Evolutionary conservation across 768 basidiomycete species (phyloP).

Genomic region (Amanita muscaria): DNA sequence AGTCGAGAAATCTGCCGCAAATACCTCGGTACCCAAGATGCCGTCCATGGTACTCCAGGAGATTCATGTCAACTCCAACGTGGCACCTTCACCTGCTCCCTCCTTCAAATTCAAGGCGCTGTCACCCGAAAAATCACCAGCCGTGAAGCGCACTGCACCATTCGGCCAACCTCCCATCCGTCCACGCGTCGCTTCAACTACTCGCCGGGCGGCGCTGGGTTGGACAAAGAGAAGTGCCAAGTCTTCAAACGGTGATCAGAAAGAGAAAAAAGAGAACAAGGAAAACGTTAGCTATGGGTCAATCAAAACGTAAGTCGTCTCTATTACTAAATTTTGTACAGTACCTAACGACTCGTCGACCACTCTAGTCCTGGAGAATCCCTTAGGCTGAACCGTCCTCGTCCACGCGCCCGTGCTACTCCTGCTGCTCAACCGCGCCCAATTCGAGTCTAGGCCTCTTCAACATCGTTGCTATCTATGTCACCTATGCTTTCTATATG

Average conservation of each 20-base stretch:
- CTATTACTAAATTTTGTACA: slow-evolving; percentile 1
- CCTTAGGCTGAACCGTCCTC: slow-evolving; percentile 39
- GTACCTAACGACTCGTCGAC: background rate
- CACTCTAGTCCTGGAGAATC: slow-evolving; percentile 35
- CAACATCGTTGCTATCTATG: background rate
- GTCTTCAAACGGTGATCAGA: slow-evolving; percentile 37
- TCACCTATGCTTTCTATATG: slow-evolving; percentile 3
- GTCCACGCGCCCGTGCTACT: slow-evolving; percentile 40
- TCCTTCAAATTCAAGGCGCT: slow-evolving; percentile 29
- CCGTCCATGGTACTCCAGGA: background rate
- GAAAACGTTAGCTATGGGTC: slow-evolving; percentile 24
- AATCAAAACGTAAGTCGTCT: slow-evolving; percentile 46
- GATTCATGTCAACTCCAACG: background rate
- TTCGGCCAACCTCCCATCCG: slow-evolving; percentile 30
- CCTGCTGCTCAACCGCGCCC: slow-evolving; percentile 30
- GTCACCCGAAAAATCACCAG: slow-evolving; percentile 21
- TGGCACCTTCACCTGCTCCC: slow-evolving; percentile 15
- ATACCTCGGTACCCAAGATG: slow-evolving; percentile 16
- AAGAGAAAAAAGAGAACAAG: slow-evolving; percentile 34
- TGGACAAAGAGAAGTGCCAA: slow-evolving; percentile 56
- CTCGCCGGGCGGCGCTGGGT: slow-evolving; percentile 49
- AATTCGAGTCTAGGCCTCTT: slow-evolving; percentile 23
- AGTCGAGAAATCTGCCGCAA: slow-evolving; percentile 11
- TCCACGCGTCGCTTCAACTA: slow-evolving; percentile 45
- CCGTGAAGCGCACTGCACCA: slow-evolving; percentile 30